Base-by-base conservation (phyloP, 1,284 basidiomycete genomes). In the Hemileia vastatrix region DNA sequence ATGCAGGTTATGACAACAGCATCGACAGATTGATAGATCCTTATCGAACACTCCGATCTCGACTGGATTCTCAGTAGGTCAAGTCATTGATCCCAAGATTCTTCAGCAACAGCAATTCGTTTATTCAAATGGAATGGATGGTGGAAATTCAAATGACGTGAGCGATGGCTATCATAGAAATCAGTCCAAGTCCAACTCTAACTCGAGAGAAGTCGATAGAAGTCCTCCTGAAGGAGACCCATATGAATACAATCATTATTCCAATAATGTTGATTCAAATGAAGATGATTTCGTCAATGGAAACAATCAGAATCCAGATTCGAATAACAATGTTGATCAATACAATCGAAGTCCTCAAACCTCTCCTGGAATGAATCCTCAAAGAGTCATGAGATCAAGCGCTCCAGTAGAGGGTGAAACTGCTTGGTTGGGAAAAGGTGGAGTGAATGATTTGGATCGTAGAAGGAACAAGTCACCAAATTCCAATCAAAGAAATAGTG, bases 1-100 rank as follows among this genome's bases (percentile, higher is more conserved):
- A 69, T 43, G 69, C 70, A 2, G 71, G 67, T 5, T 72, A 72
- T 47, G 71, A 15, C 67, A 66, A 63, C 71, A 72, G 57, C 71
- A 72, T 63, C 68, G 68, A 9, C 71, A 72, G 66, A 70, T 72
- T 36, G 64, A 69, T 47, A 67, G 68, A 56, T 70, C 71, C 48
- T 61, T 72, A 40, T 48, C 63, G 18, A 13, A 66, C 18, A 36
- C 56, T 5, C 60, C 54, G 0, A 32, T 19, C n/a, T 9, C 51
- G 21, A 49, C 65, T 2, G 65, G 65, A 1, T 68, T 69, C 40
- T 64, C 69, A 2, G 70, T 71, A 0, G 70, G n/a, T n/a, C n/a
- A n/a, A n/a, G n/a, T n/a, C n/a, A n/a, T n/a, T n/a, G n/a, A n/a
- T n/a, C n/a, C n/a, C n/a, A n/a, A n/a, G n/a, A n/a, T n/a, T n/a